Conservation (phyloP, 129 eudicot species). For the Flaveria brownii region DNA sequence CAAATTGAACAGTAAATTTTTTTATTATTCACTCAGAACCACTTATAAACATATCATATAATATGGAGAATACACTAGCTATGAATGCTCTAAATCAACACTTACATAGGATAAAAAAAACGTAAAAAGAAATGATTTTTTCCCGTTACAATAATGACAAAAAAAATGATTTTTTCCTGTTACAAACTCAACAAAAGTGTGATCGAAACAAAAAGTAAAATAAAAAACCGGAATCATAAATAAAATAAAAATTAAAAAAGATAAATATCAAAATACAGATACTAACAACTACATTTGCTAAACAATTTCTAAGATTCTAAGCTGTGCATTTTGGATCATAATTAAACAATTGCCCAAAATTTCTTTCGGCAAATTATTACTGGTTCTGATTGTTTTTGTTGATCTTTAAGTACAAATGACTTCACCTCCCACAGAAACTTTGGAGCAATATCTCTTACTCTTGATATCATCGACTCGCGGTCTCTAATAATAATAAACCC, state of each 20-base stretch:
- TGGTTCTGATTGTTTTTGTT: constrained; percentile 53
- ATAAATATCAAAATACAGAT: neutral
- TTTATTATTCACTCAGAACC: too few relatives aligned
- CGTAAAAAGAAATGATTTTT: too few relatives aligned
- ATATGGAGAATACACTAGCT: too few relatives aligned
- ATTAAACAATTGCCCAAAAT: constrained; percentile 71
- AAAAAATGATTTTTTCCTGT: too few relatives aligned
- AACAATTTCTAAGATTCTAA: too few relatives aligned
- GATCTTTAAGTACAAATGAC: constrained; percentile 57
- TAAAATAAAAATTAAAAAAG: neutral
- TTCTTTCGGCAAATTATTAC: constrained; percentile 75
- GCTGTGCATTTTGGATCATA: neutral
- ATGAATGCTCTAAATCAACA: too few relatives aligned
- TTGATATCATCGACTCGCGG: constrained; percentile 54
- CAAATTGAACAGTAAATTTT: too few relatives aligned
- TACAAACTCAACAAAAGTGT: too few relatives aligned
- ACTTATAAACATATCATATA: too few relatives aligned
- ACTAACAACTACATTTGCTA: neutral
- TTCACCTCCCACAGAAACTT: constrained; percentile 80
- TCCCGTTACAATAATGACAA: too few relatives aligned
- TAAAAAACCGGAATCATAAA: neutral
- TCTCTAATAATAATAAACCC: constrained; percentile 74
- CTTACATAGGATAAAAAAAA: too few relatives aligned
- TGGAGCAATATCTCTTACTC: constrained; percentile 61
- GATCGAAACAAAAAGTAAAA: neutral